phyloP scores from a whole-genome alignment of 495 filamentous ascomycete species.

The Sphaerosporella brunnea region DNA sequence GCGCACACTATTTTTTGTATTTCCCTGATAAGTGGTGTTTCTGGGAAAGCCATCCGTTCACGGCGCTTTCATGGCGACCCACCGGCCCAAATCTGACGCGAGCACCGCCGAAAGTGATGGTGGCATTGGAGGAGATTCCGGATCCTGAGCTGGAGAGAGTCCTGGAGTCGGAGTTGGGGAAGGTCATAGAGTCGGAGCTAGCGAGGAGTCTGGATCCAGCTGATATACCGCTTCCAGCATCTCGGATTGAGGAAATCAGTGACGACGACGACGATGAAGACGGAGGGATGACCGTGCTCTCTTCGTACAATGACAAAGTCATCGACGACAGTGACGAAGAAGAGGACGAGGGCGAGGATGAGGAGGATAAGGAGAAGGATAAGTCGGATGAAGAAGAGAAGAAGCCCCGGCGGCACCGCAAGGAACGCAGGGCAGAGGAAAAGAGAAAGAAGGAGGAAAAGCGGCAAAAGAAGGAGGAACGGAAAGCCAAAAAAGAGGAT shows the following conservation, averaged over 20 bases:
- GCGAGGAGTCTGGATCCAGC: neutral
- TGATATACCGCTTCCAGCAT: neutral
- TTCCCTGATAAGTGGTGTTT: slow-evolving; percentile 31
- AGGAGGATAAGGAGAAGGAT: neutral
- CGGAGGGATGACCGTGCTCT: neutral
- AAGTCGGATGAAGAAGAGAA: too few relatives aligned
- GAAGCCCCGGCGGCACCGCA: slow-evolving; percentile 3
- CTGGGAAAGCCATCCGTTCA: slow-evolving; percentile 47
- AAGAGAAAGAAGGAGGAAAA: too few relatives aligned
- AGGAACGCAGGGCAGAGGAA: too few relatives aligned
- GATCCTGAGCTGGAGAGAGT: neutral
- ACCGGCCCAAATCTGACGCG: slow-evolving; percentile 9
- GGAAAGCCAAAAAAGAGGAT: too few relatives aligned
- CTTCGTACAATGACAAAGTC: neutral
- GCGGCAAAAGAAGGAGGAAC: too few relatives aligned
- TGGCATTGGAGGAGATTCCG: neutral
- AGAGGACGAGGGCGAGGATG: too few relatives aligned
- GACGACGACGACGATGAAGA: neutral
- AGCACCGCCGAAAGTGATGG: neutral
- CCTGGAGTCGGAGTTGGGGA: too few relatives aligned
- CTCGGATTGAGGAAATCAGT: neutral
- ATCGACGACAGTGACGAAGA: neutral
- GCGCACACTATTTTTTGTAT: slow-evolving; percentile 42
- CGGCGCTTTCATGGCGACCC: slow-evolving; percentile 32
- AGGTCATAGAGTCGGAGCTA: too few relatives aligned